phyloP scores from a whole-genome alignment of 2,329 filamentous ascomycete genomes.

The Diaporthe sp. region DNA sequence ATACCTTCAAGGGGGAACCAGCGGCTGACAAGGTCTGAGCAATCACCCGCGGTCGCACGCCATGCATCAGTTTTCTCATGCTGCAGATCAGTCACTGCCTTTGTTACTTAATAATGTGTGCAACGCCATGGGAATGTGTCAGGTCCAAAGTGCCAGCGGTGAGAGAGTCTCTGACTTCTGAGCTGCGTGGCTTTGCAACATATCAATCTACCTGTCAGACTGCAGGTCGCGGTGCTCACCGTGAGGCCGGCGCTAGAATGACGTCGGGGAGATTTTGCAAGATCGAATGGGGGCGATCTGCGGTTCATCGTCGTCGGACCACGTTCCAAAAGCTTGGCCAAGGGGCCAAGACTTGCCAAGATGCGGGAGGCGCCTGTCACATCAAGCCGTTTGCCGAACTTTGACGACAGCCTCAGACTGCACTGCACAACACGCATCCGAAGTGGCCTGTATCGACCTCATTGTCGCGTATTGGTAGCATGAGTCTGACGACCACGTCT shows the following conservation, averaged over 20 bases:
- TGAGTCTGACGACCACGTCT: slow-evolving; percentile 11
- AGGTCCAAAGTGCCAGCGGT: not conserved
- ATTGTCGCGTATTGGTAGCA: not conserved
- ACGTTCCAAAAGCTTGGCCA: slow-evolving; percentile 37
- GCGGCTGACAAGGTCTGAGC: not conserved
- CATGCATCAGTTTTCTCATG: too few relatives aligned
- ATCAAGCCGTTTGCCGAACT: slow-evolving; percentile 9
- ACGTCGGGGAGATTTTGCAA: not conserved
- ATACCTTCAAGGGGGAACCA: not conserved
- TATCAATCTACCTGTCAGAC: not conserved
- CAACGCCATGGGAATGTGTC: not conserved
- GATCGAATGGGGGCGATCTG: slow-evolving; percentile 27
- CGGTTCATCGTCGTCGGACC: slow-evolving; percentile 27
- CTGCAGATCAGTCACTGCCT: not conserved
- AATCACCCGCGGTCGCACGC: not conserved
- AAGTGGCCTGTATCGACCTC: not conserved
- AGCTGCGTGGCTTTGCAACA: not conserved
- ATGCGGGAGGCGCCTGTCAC: slow-evolving; percentile 32
- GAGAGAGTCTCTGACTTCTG: too few relatives aligned
- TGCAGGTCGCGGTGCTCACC: not conserved
- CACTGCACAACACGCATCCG: not conserved
- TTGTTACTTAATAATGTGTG: not conserved
- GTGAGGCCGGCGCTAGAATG: slow-evolving; percentile 1
- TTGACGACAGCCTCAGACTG: slow-evolving; percentile 29
- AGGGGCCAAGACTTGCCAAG: slow-evolving; percentile 34